Conservation (phyloP, 805 yeast species). For the Hermanozyma aechmeae region DNA sequence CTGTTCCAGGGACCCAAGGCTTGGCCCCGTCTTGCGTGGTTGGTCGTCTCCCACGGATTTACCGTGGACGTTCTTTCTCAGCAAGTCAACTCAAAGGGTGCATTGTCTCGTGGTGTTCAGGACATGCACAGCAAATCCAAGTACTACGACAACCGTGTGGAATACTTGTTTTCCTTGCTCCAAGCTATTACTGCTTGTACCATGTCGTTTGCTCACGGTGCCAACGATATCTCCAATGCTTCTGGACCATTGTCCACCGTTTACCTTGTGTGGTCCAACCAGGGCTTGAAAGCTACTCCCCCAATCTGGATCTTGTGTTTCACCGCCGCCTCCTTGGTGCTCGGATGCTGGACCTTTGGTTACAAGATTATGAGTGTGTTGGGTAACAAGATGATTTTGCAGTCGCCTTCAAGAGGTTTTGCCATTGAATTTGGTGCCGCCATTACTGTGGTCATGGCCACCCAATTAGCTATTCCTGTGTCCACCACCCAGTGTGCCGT, state of each 20-base stretch:
- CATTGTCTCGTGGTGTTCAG: slow-evolving; percentile 37
- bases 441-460: slow-evolving; percentile 64
- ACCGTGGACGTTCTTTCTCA: slow-evolving; percentile 49
- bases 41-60: slow-evolving; percentile 49
- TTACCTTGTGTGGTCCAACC: slow-evolving; percentile 51
- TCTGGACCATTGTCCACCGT: slow-evolving; percentile 67
- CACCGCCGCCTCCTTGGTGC: slow-evolving; percentile 56
- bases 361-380: slow-evolving; percentile 60
- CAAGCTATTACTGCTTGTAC: slow-evolving; percentile 71
- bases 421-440: slow-evolving; percentile 75
- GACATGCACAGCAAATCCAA: slow-evolving; percentile 49
- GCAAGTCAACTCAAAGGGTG: slow-evolving; percentile 32
- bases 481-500: slow-evolving; percentile 75
- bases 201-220: slow-evolving; percentile 78
- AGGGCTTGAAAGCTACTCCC: slow-evolving; percentile 45
- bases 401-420: slow-evolving; percentile 74
- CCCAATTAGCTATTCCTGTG: slow-evolving; percentile 62
- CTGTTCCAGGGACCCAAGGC: slow-evolving; percentile 36
- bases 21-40: slow-evolving; percentile 46
- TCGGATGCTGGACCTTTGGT: slow-evolving; percentile 67
- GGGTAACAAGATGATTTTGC: slow-evolving; percentile 67
- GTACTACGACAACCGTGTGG: slow-evolving; percentile 62
- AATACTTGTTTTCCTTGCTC: slow-evolving; percentile 55
- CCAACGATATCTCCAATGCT: slow-evolving; percentile 73
- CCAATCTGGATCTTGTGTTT: slow-evolving; percentile 67